Conservation (phyloP, 2,329 filamentous ascomycete species). For the Colletotrichum sp. region DNA sequence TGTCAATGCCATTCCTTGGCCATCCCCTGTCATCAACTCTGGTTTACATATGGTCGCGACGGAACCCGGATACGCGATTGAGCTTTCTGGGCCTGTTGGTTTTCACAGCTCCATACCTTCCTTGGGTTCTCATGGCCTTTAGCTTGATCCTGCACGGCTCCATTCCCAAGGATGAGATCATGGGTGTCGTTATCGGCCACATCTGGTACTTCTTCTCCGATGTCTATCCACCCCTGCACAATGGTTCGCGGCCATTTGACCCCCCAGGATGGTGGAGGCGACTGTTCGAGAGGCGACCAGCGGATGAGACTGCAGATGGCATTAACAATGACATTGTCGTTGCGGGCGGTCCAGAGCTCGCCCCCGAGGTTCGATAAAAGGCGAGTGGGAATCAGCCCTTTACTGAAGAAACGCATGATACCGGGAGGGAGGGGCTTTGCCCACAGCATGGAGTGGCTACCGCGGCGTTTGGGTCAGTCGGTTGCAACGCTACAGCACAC, state of each 20-base stretch:
- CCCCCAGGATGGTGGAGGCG: constrained; percentile 90
- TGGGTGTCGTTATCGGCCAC: constrained; percentile 93
- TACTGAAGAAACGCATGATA: neutral
- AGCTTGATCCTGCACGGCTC: constrained; percentile 89
- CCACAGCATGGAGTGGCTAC: neutral
- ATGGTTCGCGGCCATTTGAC: constrained; percentile 83
- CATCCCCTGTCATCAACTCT: constrained; percentile 90
- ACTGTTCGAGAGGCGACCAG: constrained; percentile 71
- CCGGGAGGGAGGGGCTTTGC: neutral
- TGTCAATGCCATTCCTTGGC: constrained; percentile 94
- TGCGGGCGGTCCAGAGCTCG: constrained; percentile 45
- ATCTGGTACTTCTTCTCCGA: constrained; percentile 99
- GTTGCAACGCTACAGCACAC: neutral
- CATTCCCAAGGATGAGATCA: constrained; percentile 93
- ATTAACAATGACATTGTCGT: constrained; percentile 69
- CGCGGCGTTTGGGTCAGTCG: neutral
- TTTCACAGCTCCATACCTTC: constrained; percentile 92
- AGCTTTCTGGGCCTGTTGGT: constrained; percentile 89
- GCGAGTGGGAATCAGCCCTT: neutral
- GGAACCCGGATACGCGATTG: constrained; percentile 89
- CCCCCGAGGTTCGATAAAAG: constrained; percentile 16
- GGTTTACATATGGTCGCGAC: constrained; percentile 96
- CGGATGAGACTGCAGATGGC: constrained; percentile 53
- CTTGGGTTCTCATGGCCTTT: constrained; percentile 95
- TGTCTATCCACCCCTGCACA: constrained; percentile 91